A percentile compares a stretch with the other conserved stretches of the same genome.
phyloP scores from a whole-genome alignment of 352 stramenopile genomes.

The Globisporangium yorkense region DNA sequence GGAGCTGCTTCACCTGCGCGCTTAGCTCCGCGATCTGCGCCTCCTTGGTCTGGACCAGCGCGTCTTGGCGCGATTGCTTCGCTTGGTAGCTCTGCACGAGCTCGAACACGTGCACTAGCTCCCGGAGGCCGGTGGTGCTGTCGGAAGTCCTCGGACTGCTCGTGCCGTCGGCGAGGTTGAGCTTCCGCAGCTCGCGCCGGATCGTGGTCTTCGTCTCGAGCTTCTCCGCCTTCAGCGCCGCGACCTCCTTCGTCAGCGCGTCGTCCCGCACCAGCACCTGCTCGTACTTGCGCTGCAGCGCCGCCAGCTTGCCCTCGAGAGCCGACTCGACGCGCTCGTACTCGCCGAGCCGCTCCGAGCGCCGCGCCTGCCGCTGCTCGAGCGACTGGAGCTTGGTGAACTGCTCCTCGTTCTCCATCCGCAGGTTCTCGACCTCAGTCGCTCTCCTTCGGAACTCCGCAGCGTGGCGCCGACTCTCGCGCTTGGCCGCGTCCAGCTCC shows the following conservation, averaged over 20 bases:
- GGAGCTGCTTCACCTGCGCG: constrained; percentile 17
- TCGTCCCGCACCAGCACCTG: constrained; percentile 25
- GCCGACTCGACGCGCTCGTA: constrained; percentile 8
- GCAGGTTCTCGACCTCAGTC: constrained; percentile 16
- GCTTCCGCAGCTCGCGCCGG: constrained; percentile 33
- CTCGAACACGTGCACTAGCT: constrained; percentile 27
- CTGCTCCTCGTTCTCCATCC: constrained; percentile 22
- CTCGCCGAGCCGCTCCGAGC: constrained; percentile 15
- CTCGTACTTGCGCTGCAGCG: constrained; percentile 27
- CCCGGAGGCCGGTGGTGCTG: constrained; percentile 13
- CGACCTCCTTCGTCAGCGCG: constrained; percentile 27
- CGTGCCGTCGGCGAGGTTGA: constrained; percentile 27
- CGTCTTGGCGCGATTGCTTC: constrained; percentile 34
- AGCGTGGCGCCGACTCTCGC: constrained; percentile 15
- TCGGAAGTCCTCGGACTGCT: constrained; percentile 7
- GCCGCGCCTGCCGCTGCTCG: constrained; percentile 12
- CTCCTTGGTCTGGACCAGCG: constrained; percentile 39
- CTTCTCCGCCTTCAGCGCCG: constrained; percentile 32
- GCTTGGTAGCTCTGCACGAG: constrained; percentile 38
- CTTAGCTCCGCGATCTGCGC: constrained; percentile 37
- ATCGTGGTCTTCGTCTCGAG: constrained; percentile 25
- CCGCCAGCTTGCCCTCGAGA: constrained; percentile 12
- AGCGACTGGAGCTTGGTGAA: constrained; percentile 21
- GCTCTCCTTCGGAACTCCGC: constrained; percentile 15
- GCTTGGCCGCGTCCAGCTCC: constrained; percentile 20